Percentiles rank a stretch among this genome's conserved stretches.
Conservation (phyloP, 371 early-diverging fungal species). For the Phascolomyces articulosus region DNA sequence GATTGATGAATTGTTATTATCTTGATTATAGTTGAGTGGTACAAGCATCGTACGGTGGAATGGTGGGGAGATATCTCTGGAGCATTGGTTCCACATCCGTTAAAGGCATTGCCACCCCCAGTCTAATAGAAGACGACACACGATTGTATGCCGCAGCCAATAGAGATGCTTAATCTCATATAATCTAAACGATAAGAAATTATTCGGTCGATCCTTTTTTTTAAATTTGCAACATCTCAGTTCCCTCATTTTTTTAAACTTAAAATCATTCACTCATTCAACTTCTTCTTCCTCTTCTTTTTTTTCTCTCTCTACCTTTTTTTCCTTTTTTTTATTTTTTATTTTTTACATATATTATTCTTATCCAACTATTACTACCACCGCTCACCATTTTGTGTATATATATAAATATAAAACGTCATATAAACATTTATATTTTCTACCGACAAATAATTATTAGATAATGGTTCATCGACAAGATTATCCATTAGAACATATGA, state of each 20-base stretch:
- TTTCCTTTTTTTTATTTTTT: not conserved
- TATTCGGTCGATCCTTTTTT: not conserved
- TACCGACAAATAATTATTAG: too few species aligned
- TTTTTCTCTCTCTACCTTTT: not conserved
- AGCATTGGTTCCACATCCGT: conserved; percentile 59
- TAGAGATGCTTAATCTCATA: conserved; percentile 4
- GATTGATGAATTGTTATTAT: not conserved
- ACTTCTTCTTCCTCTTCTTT: not conserved
- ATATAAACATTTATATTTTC: too few species aligned
- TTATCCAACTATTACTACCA: too few species aligned
- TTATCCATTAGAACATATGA: not conserved
- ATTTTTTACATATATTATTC: not conserved
- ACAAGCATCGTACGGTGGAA: conserved; percentile 51
- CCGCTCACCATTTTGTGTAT: too few species aligned
- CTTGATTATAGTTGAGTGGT: conserved; percentile 60
- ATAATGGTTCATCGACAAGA: not conserved
- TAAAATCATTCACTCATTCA: too few species aligned
- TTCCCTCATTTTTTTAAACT: not conserved
- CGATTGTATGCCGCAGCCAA: conserved; percentile 1
- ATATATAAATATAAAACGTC: too few species aligned
- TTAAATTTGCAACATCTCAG: not conserved
- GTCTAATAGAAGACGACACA: conserved; percentile 7
- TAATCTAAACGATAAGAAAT: conserved; percentile 1
- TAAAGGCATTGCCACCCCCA: conserved; percentile 44
- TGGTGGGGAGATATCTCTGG: conserved; percentile 70